Evolutionary conservation across 345 rosid species (phyloP), one percentile per base, ranked within the genome.

Genomic region (Passiflora organensis): DNA sequence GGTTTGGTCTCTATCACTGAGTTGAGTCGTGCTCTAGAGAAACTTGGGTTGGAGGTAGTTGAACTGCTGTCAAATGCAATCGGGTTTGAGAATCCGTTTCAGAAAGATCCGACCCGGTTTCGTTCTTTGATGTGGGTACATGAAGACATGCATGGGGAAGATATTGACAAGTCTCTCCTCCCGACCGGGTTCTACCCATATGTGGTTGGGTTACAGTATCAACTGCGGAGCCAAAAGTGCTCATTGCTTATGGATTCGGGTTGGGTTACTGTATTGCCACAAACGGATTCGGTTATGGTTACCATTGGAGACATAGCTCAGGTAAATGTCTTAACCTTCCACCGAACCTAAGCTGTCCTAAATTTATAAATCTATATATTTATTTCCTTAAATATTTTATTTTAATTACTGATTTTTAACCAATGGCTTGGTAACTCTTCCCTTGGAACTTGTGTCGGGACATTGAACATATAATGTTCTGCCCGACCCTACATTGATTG

Each of bases 261-360:
- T 24, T 72, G 68, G 84, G 82, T 73, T 12, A 49, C 75, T 2
- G 86, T 81, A 8, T 36, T 55, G 17, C 84, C 95, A 0, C 72
- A 76, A 59, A 77, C 75, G 51, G 83, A 75, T 63, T 84, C 93
- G 18, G 56, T 89, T 58, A 66, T 89, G 64, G 87, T 86, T 22
- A 79, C 85, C 1, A 17, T 79, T 1, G 95, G 95, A 21, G 97
- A 89, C 68, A 63, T 89, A 55, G 83, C 86, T 63, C 93, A 86
- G 69, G 97, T 79, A 44, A 65, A 75, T 55, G 56, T 22, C 2
- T 5, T 44, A 18, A 28, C 42, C 4, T 55, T 5, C n/a, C 20
- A 13, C 32, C 8, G 8, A 28, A 28, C 34, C 34, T 3, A 8
- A 19, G 18, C 2, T 18, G 21, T 57, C 10, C 0, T 44, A 44